Conservation (phyloP, 2,329 filamentous ascomycete species). For the Juglanconis sp. region DNA sequence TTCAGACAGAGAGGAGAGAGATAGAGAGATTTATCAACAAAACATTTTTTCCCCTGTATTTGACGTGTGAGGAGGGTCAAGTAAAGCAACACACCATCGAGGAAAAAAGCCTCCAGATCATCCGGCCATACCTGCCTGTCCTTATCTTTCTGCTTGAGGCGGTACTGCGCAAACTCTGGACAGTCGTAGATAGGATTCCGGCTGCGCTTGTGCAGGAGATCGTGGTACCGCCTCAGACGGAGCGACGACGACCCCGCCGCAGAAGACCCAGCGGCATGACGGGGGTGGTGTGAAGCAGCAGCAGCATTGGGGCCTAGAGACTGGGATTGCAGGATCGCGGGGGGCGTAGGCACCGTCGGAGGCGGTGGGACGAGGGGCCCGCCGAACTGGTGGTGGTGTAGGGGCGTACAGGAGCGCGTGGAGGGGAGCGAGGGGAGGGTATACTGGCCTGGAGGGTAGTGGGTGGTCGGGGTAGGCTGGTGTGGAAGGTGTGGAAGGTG, state of each 20-base stretch:
- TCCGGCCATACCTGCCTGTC: constrained; percentile 61
- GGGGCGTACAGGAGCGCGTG: constrained; percentile 14
- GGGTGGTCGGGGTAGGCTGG: constrained; percentile 25
- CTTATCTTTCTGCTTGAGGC: constrained; percentile 62
- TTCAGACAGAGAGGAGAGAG: not conserved
- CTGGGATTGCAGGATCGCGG: not conserved
- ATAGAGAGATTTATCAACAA: not conserved
- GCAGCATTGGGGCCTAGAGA: too few relatives aligned
- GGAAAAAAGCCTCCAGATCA: constrained; percentile 62
- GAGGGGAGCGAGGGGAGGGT: constrained; percentile 11
- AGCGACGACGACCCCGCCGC: constrained; percentile 13
- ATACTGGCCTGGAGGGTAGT: constrained; percentile 15
- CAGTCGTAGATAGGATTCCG: constrained; percentile 61
- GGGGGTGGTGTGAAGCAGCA: constrained; percentile 28
- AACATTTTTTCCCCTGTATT: not conserved
- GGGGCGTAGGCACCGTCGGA: constrained; percentile 34
- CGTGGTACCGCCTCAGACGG: constrained; percentile 30
- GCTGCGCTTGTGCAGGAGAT: constrained; percentile 28
- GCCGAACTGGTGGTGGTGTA: not conserved
- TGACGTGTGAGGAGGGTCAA: not conserved
- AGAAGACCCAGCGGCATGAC: not conserved
- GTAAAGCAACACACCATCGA: constrained; percentile 51
- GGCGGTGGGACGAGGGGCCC: constrained; percentile 34
- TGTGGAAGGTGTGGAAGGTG: not conserved
- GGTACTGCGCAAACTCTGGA: constrained; percentile 62